These are phyloP conservation scores for Hymenoscyphus occultus DNA, from an alignment of 2,329 filamentous ascomycete species.

Conservation along the genomic window DNA sequence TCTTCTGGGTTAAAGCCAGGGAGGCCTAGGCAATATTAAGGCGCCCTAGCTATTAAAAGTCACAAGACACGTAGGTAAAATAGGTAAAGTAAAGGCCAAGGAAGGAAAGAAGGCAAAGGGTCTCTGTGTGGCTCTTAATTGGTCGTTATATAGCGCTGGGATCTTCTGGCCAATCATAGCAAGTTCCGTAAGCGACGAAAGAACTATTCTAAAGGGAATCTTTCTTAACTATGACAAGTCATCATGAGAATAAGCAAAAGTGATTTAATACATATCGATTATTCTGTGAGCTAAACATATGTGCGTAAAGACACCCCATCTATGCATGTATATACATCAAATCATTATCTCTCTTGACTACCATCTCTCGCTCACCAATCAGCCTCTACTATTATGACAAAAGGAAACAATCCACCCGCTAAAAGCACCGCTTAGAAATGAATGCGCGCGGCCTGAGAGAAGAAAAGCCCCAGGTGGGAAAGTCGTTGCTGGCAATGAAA, in stretches of 20 bases:
- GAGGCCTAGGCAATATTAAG: no score
- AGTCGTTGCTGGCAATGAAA: background rate
- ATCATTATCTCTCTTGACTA: background rate
- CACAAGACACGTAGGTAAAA: no score
- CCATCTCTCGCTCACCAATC: background rate
- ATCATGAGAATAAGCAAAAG: background rate
- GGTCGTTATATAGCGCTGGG: no score
- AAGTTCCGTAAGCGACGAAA: no score
- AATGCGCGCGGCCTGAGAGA: background rate
- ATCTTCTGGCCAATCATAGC: no score
- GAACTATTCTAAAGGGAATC: background rate
- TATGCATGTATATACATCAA: background rate
- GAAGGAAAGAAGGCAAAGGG: no score
- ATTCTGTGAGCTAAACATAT: background rate
- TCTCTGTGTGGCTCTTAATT: no score
- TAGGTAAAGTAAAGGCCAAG: no score
- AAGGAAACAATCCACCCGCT: background rate
- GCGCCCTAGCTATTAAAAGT: no score
- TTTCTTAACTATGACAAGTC: background rate
- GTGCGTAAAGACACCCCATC: background rate
- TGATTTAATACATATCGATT: background rate
- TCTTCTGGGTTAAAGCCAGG: no score
- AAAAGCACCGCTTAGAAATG: background rate
- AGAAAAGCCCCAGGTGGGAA: background rate
- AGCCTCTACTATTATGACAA: background rate